Base-by-base conservation (phyloP, 495 filamentous ascomycete species). In the Astrothelium macrocarpum region DNA sequence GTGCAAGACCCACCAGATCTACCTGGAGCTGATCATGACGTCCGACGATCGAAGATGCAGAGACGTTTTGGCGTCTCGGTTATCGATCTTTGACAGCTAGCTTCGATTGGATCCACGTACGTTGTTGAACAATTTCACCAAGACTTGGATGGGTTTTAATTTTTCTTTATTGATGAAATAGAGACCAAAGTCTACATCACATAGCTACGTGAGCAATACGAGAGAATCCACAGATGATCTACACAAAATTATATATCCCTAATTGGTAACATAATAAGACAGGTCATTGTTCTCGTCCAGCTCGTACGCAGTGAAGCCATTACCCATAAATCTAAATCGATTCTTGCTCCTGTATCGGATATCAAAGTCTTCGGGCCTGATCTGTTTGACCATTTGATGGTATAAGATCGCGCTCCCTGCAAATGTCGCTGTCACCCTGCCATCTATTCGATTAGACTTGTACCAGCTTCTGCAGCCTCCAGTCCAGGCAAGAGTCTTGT, bases 401-500 rank as follows among this genome's bases (percentile, higher is more conserved):
- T 66, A 70, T 5, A 65, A 60, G 3, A 65, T 53, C 7, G 49
- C 68, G 49, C 62, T 65, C 16, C 68, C 68, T 9, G 65, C 68
- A 60, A 63, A 70, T 32, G 67, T 65, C 16, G 68, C 68, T 14
- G 68, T 70, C 2, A 70, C 68, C 45, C 64, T 68, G 0, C 68
- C 68, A 46, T 70, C 68, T 26, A 66, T 60, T 9, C 66, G 53
- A 62, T 68, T 59, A 10, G 56, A 59, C 42, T 70, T 70, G 46
- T 70, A 70, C 68, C 68, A 70, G 32, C 66, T 68, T 60, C 67
- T 63, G 39, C 68, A 70, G 1, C 68, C 68, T 14, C 66, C 66
- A 25, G 63, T 68, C 68, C 68, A 70, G 7, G 66, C 61, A 16
- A 68, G 59, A 12, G 63, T 66, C 59, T 70, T 67, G 59, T 66